Evolutionary conservation across 2,329 filamentous ascomycete genomes (phyloP).

Genomic region (Aspergillus puulaauensis): DNA sequence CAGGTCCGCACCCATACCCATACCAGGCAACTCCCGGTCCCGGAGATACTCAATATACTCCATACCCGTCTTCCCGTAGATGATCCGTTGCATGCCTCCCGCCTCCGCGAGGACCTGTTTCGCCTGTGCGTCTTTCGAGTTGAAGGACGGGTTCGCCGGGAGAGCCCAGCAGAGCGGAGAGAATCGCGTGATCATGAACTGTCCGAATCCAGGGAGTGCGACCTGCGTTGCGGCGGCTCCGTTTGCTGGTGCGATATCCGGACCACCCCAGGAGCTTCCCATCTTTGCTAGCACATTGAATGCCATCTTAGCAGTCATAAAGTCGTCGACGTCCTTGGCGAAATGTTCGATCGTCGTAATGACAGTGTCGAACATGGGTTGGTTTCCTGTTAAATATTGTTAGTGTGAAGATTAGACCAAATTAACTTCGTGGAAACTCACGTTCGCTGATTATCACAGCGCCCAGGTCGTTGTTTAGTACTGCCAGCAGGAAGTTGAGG

Average conservation of each 20-base stretch:
- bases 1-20: constrained; percentile 48
- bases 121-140: constrained; percentile 81
- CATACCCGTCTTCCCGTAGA: constrained; percentile 86
- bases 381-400: constrained; percentile 60
- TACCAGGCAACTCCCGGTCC: constrained; percentile 44
- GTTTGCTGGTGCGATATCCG: constrained; percentile 60
- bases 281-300: constrained; percentile 81
- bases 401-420: neutral
- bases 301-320: constrained; percentile 68
- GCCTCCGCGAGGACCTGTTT: constrained; percentile 87
- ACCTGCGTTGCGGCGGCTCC: constrained; percentile 38
- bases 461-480: constrained; percentile 86
- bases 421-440: constrained; percentile 32
- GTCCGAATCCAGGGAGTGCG: constrained; percentile 79
- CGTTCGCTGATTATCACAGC: constrained; percentile 81
- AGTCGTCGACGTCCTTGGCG: constrained; percentile 71
- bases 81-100: constrained; percentile 79
- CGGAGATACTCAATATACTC: constrained; percentile 64
- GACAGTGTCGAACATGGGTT: constrained; percentile 83
- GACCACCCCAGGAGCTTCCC: constrained; percentile 86
- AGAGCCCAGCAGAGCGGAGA: constrained; percentile 89
- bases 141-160: constrained; percentile 74
- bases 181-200: constrained; percentile 85
- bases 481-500: constrained; percentile 86
- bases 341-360: constrained; percentile 83